Evolutionary conservation across 2,329 filamentous ascomycete species (phyloP).

Genomic region (Periconia digitata): DNA sequence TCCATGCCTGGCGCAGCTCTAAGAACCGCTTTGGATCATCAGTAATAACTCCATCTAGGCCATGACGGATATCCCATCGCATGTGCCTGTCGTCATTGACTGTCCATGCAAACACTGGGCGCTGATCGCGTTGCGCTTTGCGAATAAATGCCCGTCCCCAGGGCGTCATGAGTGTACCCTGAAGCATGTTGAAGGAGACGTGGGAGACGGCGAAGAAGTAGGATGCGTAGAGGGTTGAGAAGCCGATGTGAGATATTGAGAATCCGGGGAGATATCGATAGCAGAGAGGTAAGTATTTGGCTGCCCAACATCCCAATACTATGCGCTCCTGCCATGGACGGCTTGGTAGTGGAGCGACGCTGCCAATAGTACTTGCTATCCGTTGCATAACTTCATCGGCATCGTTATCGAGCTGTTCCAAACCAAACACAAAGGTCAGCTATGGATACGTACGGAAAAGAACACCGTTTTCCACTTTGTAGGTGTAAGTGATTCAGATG

Average conservation of each 20-base stretch:
- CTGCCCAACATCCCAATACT: slow-evolving; percentile 81
- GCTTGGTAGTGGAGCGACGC: slow-evolving; percentile 46
- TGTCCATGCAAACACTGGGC: slow-evolving; percentile 79
- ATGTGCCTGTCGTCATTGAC: slow-evolving; percentile 79
- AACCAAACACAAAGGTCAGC: slow-evolving; percentile 5
- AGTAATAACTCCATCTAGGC: slow-evolving; percentile 80
- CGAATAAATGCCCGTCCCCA: slow-evolving; percentile 67
- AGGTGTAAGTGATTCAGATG: neutral
- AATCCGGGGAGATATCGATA: slow-evolving; percentile 64
- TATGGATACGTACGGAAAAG: neutral
- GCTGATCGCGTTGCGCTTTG: slow-evolving; percentile 57
- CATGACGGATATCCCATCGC: slow-evolving; percentile 71
- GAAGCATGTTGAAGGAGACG: slow-evolving; percentile 77
- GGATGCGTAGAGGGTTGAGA: slow-evolving; percentile 67
- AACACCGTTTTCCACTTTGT: neutral
- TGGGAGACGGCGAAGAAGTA: slow-evolving; percentile 69
- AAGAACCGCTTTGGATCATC: slow-evolving; percentile 74
- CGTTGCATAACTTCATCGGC: slow-evolving; percentile 69
- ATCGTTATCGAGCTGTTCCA: slow-evolving; percentile 66
- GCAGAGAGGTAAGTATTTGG: slow-evolving; percentile 68
- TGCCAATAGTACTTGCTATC: slow-evolving; percentile 65
- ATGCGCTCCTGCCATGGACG: slow-evolving; percentile 72
- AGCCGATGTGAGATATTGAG: slow-evolving; percentile 68
- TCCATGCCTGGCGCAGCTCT: slow-evolving; percentile 54
- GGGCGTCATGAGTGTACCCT: slow-evolving; percentile 67